Evolutionary conservation across 192 early-diverging fungal genomes (phyloP), one percentile per base, ranked within the genome.

Genomic region (Backusella tuberculispora): DNA sequence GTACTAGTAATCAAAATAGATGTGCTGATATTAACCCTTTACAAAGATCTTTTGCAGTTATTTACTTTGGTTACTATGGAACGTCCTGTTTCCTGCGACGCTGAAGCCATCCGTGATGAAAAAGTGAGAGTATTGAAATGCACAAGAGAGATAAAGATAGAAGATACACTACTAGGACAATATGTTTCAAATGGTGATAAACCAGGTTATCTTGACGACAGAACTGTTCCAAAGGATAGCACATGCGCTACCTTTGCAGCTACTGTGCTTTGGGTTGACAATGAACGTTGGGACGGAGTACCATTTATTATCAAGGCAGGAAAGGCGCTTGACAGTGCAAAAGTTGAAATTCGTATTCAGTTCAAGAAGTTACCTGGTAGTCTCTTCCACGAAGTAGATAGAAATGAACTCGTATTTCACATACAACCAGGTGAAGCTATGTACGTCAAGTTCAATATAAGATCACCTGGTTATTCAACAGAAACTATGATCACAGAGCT

Each of bases 361-460:
- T 98, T 98, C 90, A 91, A 92, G 75, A 92, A 95, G 74, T 83
- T 91, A 34, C 81, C 86, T 63, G 91, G 94, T 0, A 85, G 92
- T 71, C 86, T 90, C 6, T 97, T 95, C 87, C 84, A 82, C 14
- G 85, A 85, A 74, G 73, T 92, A 66, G 86, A 92, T 6, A 90
- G 96, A 72, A 99, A 99, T 83, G 97, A 99, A 83, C 89, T 99
- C 19, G 95, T 99, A 12, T 88, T 98, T 69, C 93, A 95, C 48
- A 94, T 99, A 42, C 95, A 97, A 71, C 98, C 98, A 6, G 88
- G 92, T 48, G 98, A 99, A 80, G 93, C 96, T 6, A 91, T 99
- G 14, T 97, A 98, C 83, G 92, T 98, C 86, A 99, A 99, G 84
- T 91, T 96, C 77, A 95, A 92, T 82, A 96, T 94, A 89, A 99